phyloP scores from a whole-genome alignment of 2,329 filamentous ascomycete species.

The Talaromyces piceae region DNA sequence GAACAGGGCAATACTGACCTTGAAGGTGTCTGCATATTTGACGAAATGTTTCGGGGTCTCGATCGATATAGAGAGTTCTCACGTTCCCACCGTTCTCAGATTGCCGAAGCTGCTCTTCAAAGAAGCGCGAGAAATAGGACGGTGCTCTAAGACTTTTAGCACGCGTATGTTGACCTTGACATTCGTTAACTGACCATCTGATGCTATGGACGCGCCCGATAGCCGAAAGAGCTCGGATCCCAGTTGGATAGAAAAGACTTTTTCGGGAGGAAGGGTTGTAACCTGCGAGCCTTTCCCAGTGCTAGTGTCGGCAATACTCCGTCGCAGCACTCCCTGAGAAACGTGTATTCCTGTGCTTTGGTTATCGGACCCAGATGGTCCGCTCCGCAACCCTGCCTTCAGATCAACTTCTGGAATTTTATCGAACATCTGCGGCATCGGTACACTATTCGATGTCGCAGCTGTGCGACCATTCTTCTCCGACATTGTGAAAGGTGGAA shows the following conservation, averaged over 20 bases:
- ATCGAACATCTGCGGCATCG: slow-evolving; percentile 8
- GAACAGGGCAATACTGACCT: slow-evolving; percentile 34
- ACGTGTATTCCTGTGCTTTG: not conserved
- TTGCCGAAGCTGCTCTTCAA: slow-evolving; percentile 68
- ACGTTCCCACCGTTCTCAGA: slow-evolving; percentile 54
- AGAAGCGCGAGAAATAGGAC: slow-evolving; percentile 94
- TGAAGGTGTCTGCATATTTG: slow-evolving; percentile 88
- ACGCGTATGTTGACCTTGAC: slow-evolving; percentile 11
- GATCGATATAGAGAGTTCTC: slow-evolving; percentile 87
- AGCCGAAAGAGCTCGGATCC: slow-evolving; percentile 61
- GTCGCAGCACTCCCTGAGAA: slow-evolving; percentile 6
- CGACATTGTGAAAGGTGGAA: too few relatives aligned
- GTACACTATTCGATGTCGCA: not conserved
- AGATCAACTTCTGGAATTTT: slow-evolving; percentile 8
- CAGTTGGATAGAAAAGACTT: slow-evolving; percentile 64
- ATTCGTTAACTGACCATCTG: slow-evolving; percentile 53
- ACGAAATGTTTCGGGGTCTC: slow-evolving; percentile 79
- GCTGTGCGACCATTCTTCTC: not conserved
- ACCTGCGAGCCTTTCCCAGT: not conserved
- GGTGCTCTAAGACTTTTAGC: slow-evolving; percentile 63
- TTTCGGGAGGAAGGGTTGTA: slow-evolving; percentile 45
- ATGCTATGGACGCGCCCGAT: slow-evolving; percentile 62
- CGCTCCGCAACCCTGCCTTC: slow-evolving; percentile 1
- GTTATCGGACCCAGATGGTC: not conserved
- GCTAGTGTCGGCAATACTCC: not conserved